Conservation (phyloP, 2,329 filamentous ascomycete genomes). For the Trichoderma atrobrunneum region DNA sequence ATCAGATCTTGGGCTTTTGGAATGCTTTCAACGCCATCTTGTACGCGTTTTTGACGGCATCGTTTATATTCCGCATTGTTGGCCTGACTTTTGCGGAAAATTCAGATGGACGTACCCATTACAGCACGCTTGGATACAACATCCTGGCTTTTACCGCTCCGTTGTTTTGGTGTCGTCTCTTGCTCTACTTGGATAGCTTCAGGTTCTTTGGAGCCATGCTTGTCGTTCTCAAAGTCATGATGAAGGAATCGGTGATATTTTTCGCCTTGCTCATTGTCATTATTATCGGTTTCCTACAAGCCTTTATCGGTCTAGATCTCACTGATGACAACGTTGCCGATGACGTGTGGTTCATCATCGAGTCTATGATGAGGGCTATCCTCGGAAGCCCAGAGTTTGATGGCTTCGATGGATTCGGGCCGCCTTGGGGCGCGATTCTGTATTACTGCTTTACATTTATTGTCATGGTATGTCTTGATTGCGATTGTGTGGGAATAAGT, state of each 20-base stretch:
- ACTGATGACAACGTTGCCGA: constrained; percentile 68
- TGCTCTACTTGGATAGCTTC: constrained; percentile 90
- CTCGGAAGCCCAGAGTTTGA: constrained; percentile 89
- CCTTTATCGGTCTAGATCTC: constrained; percentile 87
- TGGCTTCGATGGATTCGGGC: constrained; percentile 85
- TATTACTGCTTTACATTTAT: constrained; percentile 99
- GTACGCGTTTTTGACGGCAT: constrained; percentile 75
- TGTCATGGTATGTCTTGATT: constrained; percentile 67
- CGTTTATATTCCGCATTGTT: constrained; percentile 74
- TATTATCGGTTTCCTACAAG: constrained; percentile 84
- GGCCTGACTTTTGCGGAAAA: constrained; percentile 64
- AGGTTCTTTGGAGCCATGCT: constrained; percentile 98
- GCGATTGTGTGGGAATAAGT: background rate
- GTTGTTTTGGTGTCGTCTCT: constrained; percentile 92
- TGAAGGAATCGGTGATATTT: constrained; percentile 93
- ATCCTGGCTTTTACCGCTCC: constrained; percentile 90
- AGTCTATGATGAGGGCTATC: constrained; percentile 83
- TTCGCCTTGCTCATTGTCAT: constrained; percentile 87
- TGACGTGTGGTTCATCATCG: constrained; percentile 71
- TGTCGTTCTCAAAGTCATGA: constrained; percentile 92
- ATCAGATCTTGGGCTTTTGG: constrained; percentile 93
- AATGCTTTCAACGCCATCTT: constrained; percentile 88
- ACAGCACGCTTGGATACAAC: constrained; percentile 86
- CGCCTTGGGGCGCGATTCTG: constrained; percentile 88
- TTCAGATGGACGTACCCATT: constrained; percentile 48